Evolutionary conservation across 2,329 filamentous ascomycete genomes (phyloP), one percentile per base, ranked within the genome.

Genomic region (Ophiostoma pallidulum): DNA sequence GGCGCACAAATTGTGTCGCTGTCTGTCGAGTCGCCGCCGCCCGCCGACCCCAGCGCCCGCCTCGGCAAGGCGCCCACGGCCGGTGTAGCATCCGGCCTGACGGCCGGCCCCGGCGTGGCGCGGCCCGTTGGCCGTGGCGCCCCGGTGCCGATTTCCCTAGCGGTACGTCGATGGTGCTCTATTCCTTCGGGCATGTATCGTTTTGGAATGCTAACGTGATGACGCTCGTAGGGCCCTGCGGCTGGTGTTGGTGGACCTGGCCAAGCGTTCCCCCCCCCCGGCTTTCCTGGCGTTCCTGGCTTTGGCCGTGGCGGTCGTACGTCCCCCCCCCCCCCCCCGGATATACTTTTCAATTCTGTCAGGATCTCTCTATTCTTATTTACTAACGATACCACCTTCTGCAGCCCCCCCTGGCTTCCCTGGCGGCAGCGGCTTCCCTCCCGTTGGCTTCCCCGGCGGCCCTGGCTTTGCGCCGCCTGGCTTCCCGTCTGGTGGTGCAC

Each of bases 1-100:
- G 92, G 92, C 60, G 88, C 90, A 49, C 86, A 95, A 58, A 92
- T 98, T 53, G 86, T 98, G 54, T 95, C 90, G 19, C 79, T 94
- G 52, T 94, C 91, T 8, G 90, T 96, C 54, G 94, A 98, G 63
- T 94, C 91, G 49, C 91, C 92, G 47, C 92, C 92, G 40, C 91
- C 94, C 9, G 87, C 90, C 59, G 92, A 98, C 61, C 91, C 92
- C 47, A 87, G 89, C 58, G 82, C 91, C 41, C 80, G 92, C 67
- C 77, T 98, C 53, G 92, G 90, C 61, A 84, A 85, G 65, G 79
- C 77, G 55, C 80, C 80, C 26, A 75, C 84, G 28, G 78, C 82
- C 51, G 84, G 82, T 49, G 74, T 78, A 31, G 71, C 84, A 36
- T 79, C 84, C 45, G 80, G 84, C 32, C 73, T 96, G 57, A 75